Evolutionary conservation across 768 basidiomycete species (phyloP), one percentile per base, ranked within the genome.

Genomic region (Tylopilus cervinicoccineus): DNA sequence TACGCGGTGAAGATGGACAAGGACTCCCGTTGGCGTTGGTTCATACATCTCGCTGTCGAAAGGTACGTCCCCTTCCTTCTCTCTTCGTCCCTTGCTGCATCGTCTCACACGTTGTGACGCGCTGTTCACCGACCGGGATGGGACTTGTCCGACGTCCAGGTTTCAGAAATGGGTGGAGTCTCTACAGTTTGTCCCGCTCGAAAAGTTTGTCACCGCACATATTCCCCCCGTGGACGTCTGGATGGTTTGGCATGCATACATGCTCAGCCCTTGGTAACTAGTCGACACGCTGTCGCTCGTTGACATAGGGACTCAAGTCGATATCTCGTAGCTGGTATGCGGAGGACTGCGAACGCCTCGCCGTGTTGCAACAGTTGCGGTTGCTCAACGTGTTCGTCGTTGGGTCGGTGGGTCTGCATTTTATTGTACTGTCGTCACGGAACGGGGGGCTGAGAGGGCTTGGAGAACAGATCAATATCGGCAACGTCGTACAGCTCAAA

Each of bases 181-280:
- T 5, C 38, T 67, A 44, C 47, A 56, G 33, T 52, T 55, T 41
- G 61, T 57, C 36, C 37, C 56, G 4, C 49, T 68, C 10, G 64
- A 60, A 43, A 54, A 51, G 29, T 67, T 67, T 28, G 48, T 69
- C 27, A 22, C 46, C 20, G 47, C 42, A 5, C 54, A 67, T 11
- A 37, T 68, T 14, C 72, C 72, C 0, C 72, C 72, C 12, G 24
- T 70, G 26, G 73, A 73, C 33, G 72, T 73, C 20, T 66, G 68
- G 61, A 71, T 73, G 70, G 67, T 73, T 17, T 71, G 73, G 67
- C 72, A 73, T 17, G 72, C 71, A 1, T 73, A 74, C 55, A 17
- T 70, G 40, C 68, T 73, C 19, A 70, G 57, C 38, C 72, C 72
- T 11, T 58, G 63, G 72, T 72, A 56, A 55, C 16, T 8, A 1